phyloP scores from a whole-genome alignment of 768 basidiomycete genomes.

The Tulasnella calospora region DNA sequence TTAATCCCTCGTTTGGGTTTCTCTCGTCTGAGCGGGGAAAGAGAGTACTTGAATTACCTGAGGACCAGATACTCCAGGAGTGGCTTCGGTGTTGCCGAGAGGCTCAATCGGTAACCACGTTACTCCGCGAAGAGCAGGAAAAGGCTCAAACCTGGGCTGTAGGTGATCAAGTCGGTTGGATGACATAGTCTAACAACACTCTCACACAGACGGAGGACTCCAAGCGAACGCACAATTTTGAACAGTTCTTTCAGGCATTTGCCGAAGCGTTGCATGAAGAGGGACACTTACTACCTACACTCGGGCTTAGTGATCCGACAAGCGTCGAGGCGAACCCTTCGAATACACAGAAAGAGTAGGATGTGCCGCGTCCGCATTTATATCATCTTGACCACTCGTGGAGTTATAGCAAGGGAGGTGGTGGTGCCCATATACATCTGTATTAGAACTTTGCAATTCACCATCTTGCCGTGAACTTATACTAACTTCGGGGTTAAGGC shows the following conservation, averaged over 20 bases:
- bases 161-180: conserved; percentile 32
- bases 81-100: conserved; percentile 49
- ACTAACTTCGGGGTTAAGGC: not conserved
- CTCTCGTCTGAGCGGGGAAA: conserved; percentile 44
- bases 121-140: conserved; percentile 49
- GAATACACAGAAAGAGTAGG: not conserved
- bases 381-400: not conserved
- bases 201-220: conserved; percentile 49
- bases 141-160: conserved; percentile 47
- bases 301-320: not conserved
- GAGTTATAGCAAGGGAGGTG: not conserved
- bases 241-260: conserved; percentile 53
- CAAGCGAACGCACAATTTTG: conserved; percentile 59
- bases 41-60: conserved; percentile 45
- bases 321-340: not conserved
- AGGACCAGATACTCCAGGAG: conserved; percentile 37
- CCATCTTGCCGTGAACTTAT: no score
- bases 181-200: not conserved
- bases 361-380: not conserved
- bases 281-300: conserved; percentile 32
- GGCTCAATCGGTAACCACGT: conserved; percentile 39
- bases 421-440: not conserved
- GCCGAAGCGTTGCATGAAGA: conserved; percentile 44
- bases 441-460: not conserved
- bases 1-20: conserved; percentile 40